A percentile compares a stretch with the other conserved stretches of the same genome.
These are phyloP conservation scores for Austroboletus niveus DNA, from an alignment of 1,284 basidiomycete species.

Conservation along the genomic window DNA sequence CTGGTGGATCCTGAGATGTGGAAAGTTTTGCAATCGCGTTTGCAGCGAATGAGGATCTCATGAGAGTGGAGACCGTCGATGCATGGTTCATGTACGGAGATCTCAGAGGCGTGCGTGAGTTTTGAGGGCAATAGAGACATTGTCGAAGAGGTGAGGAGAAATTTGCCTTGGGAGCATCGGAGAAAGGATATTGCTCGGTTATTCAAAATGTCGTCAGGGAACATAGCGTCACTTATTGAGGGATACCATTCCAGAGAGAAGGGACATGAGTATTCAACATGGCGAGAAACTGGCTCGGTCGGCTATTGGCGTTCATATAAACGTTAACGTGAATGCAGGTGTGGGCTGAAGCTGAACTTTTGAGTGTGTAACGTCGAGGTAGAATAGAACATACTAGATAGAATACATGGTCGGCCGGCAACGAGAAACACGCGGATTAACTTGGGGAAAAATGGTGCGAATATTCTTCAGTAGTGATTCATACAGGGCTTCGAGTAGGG, in stretches of 20 bases:
- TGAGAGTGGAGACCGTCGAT: slow-evolving; percentile 1
- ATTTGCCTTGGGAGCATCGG: not conserved
- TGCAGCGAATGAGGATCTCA: not conserved
- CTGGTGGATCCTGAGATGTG: slow-evolving; percentile 3
- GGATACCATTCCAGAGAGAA: too few species aligned
- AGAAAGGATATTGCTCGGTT: not conserved
- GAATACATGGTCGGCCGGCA: not conserved
- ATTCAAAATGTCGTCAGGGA: too few species aligned
- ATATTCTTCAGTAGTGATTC: too few species aligned
- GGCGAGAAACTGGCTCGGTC: too few species aligned
- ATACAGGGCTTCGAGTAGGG: not conserved
- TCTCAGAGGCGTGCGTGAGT: not conserved
- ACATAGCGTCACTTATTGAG: too few species aligned
- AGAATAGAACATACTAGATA: not conserved
- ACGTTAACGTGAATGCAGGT: too few species aligned
- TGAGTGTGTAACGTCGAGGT: not conserved
- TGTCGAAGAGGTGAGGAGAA: not conserved
- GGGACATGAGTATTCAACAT: too few species aligned
- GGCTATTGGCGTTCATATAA: too few species aligned
- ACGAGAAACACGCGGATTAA: not conserved
- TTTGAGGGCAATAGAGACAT: not conserved
- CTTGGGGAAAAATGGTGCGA: not conserved
- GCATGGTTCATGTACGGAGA: not conserved
- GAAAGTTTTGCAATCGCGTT: not conserved
- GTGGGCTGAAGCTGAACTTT: too few species aligned